These are phyloP conservation scores for Blepharisma stoltei DNA, from an alignment of 73 alveolate species.

Conservation along the genomic window DNA sequence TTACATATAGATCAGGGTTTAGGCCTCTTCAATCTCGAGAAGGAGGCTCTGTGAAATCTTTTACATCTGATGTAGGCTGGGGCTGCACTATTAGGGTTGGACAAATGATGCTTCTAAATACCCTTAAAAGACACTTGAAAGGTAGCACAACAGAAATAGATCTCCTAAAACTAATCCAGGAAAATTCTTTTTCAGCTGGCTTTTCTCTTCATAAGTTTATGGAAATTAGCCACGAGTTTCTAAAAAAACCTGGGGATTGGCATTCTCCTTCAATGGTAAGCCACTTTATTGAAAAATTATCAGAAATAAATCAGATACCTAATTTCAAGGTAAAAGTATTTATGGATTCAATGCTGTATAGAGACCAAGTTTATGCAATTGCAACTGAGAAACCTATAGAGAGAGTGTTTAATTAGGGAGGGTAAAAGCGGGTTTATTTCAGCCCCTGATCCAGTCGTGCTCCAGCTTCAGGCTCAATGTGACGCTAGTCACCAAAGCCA, in stretches of 20 bases:
- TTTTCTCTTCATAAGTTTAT: slow-evolving; percentile 35
- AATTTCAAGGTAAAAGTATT: neutral
- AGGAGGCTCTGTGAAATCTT: too few relatives aligned
- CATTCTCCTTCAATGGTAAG: neutral
- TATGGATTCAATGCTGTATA: neutral
- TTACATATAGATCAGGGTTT: slow-evolving; percentile 26
- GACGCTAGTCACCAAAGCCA: too few relatives aligned
- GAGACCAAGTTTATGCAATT: neutral
- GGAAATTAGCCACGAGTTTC: neutral
- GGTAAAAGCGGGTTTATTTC: too few relatives aligned
- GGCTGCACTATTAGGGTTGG: slow-evolving; percentile 69
- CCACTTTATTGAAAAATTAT: neutral
- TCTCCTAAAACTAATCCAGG: neutral
- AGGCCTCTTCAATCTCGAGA: neutral
- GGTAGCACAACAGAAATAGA: neutral
- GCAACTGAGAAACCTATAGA: neutral
- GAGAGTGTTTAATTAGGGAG: neutral
- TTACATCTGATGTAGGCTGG: slow-evolving; percentile 53
- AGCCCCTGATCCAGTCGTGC: too few relatives aligned
- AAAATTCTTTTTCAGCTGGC: slow-evolving; percentile 1
- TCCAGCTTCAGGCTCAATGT: too few relatives aligned
- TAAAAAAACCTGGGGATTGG: slow-evolving; percentile 18
- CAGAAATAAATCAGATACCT: slow-evolving; percentile 10
- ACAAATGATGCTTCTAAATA: slow-evolving; percentile 58
- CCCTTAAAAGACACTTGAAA: slow-evolving; percentile 25